Evolutionary conservation across 495 filamentous ascomycete species (phyloP).

Genomic region (Podospora didyma): DNA sequence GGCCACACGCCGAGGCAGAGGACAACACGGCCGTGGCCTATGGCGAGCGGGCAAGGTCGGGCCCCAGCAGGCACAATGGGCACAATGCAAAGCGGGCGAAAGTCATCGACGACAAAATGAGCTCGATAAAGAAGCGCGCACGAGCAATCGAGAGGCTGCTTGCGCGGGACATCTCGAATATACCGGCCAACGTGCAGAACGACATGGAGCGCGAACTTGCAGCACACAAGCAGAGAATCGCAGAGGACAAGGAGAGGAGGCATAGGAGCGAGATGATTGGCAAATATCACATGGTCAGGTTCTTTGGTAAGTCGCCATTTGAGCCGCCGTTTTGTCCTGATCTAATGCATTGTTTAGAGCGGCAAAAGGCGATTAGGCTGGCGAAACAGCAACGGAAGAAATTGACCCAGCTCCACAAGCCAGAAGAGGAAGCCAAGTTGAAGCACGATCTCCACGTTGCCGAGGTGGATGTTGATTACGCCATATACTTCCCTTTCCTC

Average conservation of each 20-base stretch:
- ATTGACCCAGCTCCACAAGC: constrained; percentile 43
- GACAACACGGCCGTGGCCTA: constrained; percentile 4
- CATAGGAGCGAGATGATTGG: constrained; percentile 67
- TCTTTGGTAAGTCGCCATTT: constrained; percentile 60
- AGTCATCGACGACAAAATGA: constrained; percentile 32
- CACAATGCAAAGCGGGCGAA: constrained; percentile 26
- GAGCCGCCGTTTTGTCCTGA: not conserved
- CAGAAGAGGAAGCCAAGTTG: constrained; percentile 47
- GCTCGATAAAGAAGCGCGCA: constrained; percentile 54
- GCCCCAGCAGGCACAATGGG: constrained; percentile 12
- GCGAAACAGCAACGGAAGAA: constrained; percentile 59
- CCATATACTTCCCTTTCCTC: constrained; percentile 73
- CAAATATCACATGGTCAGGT: constrained; percentile 92
- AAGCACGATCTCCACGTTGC: constrained; percentile 60
- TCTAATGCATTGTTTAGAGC: constrained; percentile 48
- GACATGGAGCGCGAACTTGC: constrained; percentile 78
- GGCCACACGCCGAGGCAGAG: constrained; percentile 21
- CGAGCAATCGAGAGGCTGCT: constrained; percentile 61
- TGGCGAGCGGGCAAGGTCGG: constrained; percentile 15
- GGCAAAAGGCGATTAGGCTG: constrained; percentile 75
- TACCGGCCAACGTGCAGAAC: constrained; percentile 71
- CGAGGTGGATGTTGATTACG: constrained; percentile 82
- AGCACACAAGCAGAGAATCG: constrained; percentile 70
- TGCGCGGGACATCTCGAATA: constrained; percentile 46
- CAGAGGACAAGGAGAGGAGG: constrained; percentile 50